Percentiles rank a stretch among this genome's conserved stretches.
Conservation (phyloP, 2,329 filamentous ascomycete genomes). For the Diaporthe destruens region DNA sequence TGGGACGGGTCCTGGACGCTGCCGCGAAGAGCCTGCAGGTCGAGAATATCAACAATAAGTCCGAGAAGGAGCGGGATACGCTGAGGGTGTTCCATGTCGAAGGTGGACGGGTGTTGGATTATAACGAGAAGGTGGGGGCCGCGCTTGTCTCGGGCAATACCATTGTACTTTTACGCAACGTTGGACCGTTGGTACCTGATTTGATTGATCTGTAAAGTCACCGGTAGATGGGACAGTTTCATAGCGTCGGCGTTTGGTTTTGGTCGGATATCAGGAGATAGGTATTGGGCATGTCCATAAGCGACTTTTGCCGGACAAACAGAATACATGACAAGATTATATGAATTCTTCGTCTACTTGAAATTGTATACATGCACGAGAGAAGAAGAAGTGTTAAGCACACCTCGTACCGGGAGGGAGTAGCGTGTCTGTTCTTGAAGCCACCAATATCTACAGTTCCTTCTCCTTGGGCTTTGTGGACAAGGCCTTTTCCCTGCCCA, state of each 20-base stretch:
- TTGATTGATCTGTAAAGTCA: conserved; percentile 68
- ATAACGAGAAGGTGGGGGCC: conserved; percentile 84
- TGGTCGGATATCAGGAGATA: conserved; percentile 12
- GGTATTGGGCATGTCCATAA: conserved; percentile 1
- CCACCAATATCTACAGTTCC: conserved; percentile 52
- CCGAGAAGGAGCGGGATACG: conserved; percentile 80
- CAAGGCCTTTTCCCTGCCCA: conserved; percentile 64
- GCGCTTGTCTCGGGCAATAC: conserved; percentile 86
- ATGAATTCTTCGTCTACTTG: not conserved
- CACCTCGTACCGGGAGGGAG: conserved; percentile 18
- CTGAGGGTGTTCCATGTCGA: conserved; percentile 94
- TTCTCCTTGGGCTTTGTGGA: conserved; percentile 59
- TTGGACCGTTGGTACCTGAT: conserved; percentile 79
- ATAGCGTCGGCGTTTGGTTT: conserved; percentile 36
- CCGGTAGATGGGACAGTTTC: conserved; percentile 2
- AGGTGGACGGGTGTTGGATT: conserved; percentile 86
- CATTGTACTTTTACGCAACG: conserved; percentile 86
- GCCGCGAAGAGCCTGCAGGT: conserved; percentile 83
- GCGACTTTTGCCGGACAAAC: not conserved
- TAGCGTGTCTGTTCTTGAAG: conserved; percentile 6
- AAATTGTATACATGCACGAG: conserved; percentile 3
- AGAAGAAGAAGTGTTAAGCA: conserved; percentile 17
- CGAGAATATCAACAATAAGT: conserved; percentile 86
- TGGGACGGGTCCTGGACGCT: conserved; percentile 84
- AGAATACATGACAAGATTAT: conserved; percentile 9